These are phyloP conservation scores for Bimuria novae-zelandiae DNA, from an alignment of 2,329 filamentous ascomycete species.

Conservation along the genomic window DNA sequence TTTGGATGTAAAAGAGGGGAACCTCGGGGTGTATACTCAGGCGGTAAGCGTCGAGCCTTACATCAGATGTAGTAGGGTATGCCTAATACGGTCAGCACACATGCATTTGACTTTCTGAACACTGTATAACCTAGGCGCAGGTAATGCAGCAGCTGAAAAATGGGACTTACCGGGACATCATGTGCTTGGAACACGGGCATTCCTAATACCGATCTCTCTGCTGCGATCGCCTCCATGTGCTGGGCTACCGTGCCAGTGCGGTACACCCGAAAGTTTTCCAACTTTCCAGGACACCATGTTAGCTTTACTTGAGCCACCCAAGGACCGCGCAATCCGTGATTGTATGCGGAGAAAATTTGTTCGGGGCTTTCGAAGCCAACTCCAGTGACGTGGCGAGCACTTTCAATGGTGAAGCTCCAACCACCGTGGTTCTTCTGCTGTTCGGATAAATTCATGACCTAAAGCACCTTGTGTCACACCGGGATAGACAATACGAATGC, in stretches of 20 bases:
- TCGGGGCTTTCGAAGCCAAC: conserved; percentile 14
- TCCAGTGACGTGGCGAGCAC: no score
- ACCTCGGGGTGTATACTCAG: no score
- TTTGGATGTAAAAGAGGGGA: no score
- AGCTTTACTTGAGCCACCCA: conserved; percentile 11
- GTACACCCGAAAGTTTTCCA: not conserved
- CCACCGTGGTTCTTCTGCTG: no score
- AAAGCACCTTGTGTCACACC: no score
- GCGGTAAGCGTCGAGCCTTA: no score
- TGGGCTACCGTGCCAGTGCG: conserved; percentile 10
- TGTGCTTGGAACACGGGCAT: not conserved
- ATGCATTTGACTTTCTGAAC: no score
- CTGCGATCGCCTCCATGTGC: conserved; percentile 14
- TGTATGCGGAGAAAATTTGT: conserved; percentile 7
- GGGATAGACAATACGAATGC: no score
- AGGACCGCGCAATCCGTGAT: not conserved
- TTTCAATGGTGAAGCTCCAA: conserved; percentile 13
- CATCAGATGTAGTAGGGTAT: no score
- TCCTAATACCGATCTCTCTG: conserved; percentile 11
- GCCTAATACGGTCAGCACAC: no score
- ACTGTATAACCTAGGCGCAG: no score
- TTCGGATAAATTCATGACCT: no score
- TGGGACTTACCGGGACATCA: not conserved
- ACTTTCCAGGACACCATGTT: conserved; percentile 13
- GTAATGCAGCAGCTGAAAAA: not conserved